A percentile compares a stretch with the other conserved stretches of the same genome.
Conservation (phyloP, 2,329 filamentous ascomycete genomes). For the Epichloe aotearoae region DNA sequence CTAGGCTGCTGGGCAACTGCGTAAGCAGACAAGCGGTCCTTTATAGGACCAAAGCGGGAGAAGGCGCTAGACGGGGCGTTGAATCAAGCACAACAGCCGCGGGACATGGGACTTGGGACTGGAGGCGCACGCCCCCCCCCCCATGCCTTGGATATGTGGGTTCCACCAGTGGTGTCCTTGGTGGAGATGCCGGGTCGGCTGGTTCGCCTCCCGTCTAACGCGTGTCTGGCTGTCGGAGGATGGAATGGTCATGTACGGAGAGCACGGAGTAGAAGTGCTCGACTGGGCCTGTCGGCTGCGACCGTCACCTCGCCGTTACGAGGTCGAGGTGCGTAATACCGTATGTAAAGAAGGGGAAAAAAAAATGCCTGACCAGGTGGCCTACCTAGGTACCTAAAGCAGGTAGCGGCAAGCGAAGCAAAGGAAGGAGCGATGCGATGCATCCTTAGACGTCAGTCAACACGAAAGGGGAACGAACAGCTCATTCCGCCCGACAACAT, state of each 20-base stretch:
- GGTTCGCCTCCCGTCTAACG: slow-evolving; percentile 1
- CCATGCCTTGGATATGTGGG: neutral
- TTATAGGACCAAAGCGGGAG: slow-evolving; percentile 6
- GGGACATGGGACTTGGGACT: neutral
- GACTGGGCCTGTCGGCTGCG: too few relatives aligned
- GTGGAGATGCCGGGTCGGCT: slow-evolving; percentile 4
- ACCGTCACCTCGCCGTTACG: too few relatives aligned
- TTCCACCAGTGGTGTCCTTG: neutral
- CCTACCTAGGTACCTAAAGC: neutral
- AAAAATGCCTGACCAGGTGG: too few relatives aligned
- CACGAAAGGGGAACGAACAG: too few relatives aligned
- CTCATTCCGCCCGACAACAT: too few relatives aligned
- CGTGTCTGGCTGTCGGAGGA: too few relatives aligned
- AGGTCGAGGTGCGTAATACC: too few relatives aligned
- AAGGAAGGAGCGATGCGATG: neutral
- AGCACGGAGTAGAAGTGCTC: too few relatives aligned
- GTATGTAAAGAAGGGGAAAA: too few relatives aligned
- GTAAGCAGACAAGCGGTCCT: slow-evolving; percentile 6
- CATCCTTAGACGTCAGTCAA: neutral
- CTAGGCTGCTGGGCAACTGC: slow-evolving; percentile 4
- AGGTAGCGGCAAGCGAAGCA: neutral
- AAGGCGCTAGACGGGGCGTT: slow-evolving; percentile 3
- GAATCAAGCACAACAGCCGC: slow-evolving; percentile 3
- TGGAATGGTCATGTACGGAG: too few relatives aligned
- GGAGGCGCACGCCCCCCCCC: neutral